Evolutionary conservation across 1,284 basidiomycete species (phyloP), one percentile per base, ranked within the genome.

Genomic region (Phlebopus sp.): DNA sequence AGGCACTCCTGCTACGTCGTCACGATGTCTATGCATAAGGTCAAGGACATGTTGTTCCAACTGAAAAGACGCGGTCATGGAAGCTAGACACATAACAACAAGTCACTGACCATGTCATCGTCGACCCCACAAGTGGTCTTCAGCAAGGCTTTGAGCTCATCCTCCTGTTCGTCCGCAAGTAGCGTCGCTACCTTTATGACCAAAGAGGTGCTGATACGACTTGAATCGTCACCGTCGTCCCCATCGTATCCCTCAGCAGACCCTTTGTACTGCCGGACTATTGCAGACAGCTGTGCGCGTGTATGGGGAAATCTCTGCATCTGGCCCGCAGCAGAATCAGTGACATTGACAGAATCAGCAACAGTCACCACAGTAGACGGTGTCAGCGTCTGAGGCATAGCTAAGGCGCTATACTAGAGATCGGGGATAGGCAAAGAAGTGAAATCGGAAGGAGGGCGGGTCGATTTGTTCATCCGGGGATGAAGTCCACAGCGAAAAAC

Each of bases 11-110:
- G 86, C 84, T 40, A 86, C 69, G 64, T 92, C 89, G 71, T 91
- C 89, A 50, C 81, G 76, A 63, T 90, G 87, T 68, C 86, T 86
- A 67, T 92, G 89, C 89, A 92, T 91, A 51, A 92, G 76, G 61
- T 91, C 87, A 23, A 92, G 75, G 47, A 90, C 84, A 63, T 81
- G 77, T 56, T 88, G 82, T 60, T 91, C 88, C 44, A 87, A 72
- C 84, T 90, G 59, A 6, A 43, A 48, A 40, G 37, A 44, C 19
- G 53, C 50, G 44, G 49, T 57, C 51, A 50, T 50, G 46, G 47
- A 39, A 46, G 25, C 42, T 40, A 49, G 46, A 44, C 37, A 45
- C 38, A 47, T 30, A 60, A 17, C n/a, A 41, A 39, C 10, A 32
- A 39, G 37, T 14, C 25, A 60, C 70, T 61, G 53, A 92, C 91